Conservation (phyloP, 164 flowering plant species). For the Nymphaea thermarum region DNA sequence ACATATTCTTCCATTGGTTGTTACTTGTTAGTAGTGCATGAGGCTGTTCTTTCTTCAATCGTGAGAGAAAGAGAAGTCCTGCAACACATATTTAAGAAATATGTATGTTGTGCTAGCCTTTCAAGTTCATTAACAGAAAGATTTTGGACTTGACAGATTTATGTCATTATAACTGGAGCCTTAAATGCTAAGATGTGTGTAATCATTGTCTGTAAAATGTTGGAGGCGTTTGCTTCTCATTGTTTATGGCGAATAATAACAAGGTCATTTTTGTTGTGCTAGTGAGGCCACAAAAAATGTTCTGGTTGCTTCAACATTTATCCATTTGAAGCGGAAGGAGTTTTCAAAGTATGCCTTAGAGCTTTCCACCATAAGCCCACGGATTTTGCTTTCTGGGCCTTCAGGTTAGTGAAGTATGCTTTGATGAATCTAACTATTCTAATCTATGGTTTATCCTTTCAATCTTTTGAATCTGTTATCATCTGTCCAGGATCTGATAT, state of each 20-base stretch:
- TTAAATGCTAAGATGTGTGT: no score
- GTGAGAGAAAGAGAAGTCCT: no score
- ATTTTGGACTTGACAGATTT: no score
- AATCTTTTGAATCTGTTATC: not conserved
- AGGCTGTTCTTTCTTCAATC: no score
- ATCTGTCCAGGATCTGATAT: conserved; percentile 67
- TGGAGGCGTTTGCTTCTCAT: no score
- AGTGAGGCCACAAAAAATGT: conserved; percentile 84
- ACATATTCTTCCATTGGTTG: no score
- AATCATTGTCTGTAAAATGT: no score
- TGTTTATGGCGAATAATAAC: not conserved
- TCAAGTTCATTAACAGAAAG: no score
- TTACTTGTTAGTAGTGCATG: no score
- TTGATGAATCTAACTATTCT: not conserved
- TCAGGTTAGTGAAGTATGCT: conserved; percentile 31
- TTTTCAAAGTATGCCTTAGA: conserved; percentile 65
- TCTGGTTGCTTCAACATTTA: conserved; percentile 55
- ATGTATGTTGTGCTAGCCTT: no score
- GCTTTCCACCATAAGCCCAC: conserved; percentile 64
- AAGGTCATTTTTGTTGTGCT: conserved; percentile 11
- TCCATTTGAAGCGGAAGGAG: conserved; percentile 66
- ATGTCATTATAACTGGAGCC: no score
- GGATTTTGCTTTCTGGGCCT: conserved; percentile 85
- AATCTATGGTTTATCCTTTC: not conserved
- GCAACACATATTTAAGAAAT: no score